Percentiles rank a stretch among this genome's conserved stretches.
Evolutionary conservation across 2,329 filamentous ascomycete genomes (phyloP).

Genomic region (Aspergillus persii): DNA sequence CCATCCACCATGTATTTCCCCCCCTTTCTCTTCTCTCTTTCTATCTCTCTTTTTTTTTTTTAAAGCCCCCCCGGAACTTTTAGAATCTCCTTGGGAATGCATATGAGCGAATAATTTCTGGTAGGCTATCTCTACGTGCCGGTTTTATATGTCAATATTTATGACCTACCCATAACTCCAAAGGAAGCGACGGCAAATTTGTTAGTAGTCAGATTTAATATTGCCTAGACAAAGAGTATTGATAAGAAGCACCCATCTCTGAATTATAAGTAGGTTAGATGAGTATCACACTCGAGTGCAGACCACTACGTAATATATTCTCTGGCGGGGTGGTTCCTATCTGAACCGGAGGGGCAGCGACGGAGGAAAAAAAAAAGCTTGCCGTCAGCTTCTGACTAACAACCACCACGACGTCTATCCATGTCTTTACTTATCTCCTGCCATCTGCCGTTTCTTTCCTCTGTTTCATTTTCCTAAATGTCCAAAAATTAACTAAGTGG

Average conservation of each 20-base stretch:
- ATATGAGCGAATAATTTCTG: constrained; percentile 21
- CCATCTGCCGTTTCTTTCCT: background rate
- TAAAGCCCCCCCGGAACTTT: background rate
- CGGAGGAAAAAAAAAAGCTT: background rate
- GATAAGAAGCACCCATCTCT: background rate
- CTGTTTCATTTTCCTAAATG: constrained; percentile 5
- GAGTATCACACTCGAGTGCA: background rate
- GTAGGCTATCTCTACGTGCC: background rate
- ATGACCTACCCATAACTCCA: background rate
- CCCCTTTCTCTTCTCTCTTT: too few species aligned
- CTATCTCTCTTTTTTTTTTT: background rate
- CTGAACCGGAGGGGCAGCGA: background rate
- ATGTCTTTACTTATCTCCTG: background rate
- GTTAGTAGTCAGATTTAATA: background rate
- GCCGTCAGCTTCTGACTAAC: background rate
- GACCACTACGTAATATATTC: background rate
- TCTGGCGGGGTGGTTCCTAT: too few species aligned
- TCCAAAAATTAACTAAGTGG: background rate
- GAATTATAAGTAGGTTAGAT: background rate
- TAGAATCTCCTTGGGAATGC: constrained; percentile 15
- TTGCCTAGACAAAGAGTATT: background rate
- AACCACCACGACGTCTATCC: background rate
- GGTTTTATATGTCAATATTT: background rate
- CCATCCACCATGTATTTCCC: background rate
- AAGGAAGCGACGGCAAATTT: constrained; percentile 13